phyloP scores from a whole-genome alignment of 768 basidiomycete species.

The Agrocybe pediades region DNA sequence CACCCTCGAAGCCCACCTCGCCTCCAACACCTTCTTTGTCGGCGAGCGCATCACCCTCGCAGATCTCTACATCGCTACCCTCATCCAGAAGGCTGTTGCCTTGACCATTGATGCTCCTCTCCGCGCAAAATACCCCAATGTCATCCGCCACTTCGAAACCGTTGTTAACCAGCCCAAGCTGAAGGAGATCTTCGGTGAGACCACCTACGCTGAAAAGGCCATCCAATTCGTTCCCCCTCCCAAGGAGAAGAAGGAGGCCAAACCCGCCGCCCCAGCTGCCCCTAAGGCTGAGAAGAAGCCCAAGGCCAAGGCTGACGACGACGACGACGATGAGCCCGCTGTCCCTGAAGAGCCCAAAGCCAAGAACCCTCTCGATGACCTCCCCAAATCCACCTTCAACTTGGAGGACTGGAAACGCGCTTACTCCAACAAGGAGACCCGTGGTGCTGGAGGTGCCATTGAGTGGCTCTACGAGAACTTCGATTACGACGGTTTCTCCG shows the following conservation, averaged over 20 bases:
- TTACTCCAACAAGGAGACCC: slow-evolving; percentile 98
- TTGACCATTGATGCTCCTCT: slow-evolving; percentile 65
- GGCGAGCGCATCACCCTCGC: slow-evolving; percentile 94
- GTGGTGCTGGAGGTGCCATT: slow-evolving; percentile 75
- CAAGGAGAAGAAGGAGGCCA: slow-evolving; percentile 76
- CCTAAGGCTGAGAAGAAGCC: slow-evolving; percentile 68
- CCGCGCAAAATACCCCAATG: slow-evolving; percentile 71
- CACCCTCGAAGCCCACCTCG: slow-evolving; percentile 74
- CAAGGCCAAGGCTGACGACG: slow-evolving; percentile 60
- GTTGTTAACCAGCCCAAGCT: slow-evolving; percentile 82
- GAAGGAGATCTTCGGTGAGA: slow-evolving; percentile 63
- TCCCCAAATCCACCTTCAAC: slow-evolving; percentile 87
- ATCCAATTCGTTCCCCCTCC: slow-evolving; percentile 70
- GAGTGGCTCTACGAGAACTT: slow-evolving; percentile 98
- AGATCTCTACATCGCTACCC: slow-evolving; percentile 71
- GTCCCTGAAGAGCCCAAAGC: slow-evolving; percentile 84
- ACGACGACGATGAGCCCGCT: slow-evolving; percentile 76
- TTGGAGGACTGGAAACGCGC: slow-evolving; percentile 97
- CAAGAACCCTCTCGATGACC: slow-evolving; percentile 92
- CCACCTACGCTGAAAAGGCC: slow-evolving; percentile 67
- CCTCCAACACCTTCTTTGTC: slow-evolving; percentile 85
- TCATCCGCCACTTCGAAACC: slow-evolving; percentile 86
- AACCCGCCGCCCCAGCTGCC: slow-evolving; percentile 46
- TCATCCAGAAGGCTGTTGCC: slow-evolving; percentile 54
- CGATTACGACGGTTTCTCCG: slow-evolving; percentile 87